phyloP scores from a whole-genome alignment of 192 early-diverging fungal species.

The Pecoramyces ruminantium region DNA sequence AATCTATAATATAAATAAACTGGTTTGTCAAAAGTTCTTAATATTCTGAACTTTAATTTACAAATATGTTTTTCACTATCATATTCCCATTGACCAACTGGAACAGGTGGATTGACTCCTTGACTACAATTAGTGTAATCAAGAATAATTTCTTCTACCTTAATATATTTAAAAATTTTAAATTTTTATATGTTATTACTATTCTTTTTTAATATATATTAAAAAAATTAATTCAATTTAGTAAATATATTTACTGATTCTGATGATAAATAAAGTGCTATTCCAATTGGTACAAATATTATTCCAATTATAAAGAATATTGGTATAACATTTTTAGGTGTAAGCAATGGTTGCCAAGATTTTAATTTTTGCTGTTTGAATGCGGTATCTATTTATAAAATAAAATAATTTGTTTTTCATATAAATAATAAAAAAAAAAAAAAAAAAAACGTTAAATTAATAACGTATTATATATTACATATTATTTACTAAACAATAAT shows the following conservation, averaged over 20 bases:
- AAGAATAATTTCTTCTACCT: constrained; percentile 55
- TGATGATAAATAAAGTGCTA: constrained; percentile 71
- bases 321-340: constrained; percentile 93
- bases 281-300: constrained; percentile 90
- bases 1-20: constrained; percentile 91
- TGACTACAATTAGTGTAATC: constrained; percentile 80
- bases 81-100: constrained; percentile 21
- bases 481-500: no score
- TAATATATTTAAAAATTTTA: no score
- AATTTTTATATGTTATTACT: no score
- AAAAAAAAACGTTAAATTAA: no score
- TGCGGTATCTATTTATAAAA: constrained; percentile 56
- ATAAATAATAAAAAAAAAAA: no score
- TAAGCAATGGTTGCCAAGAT: constrained; percentile 97
- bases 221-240: not conserved
- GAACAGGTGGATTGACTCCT: not conserved
- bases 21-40: constrained; percentile 42
- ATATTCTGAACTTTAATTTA: constrained; percentile 53
- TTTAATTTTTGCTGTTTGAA: constrained; percentile 99
- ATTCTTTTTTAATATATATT: no score
- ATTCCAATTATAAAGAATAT: constrained; percentile 87
- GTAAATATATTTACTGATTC: constrained; percentile 41
- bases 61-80: constrained; percentile 30
- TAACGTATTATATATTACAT: no score
- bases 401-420: no score